These are phyloP conservation scores for Raffaelea ambrosiae DNA, from an alignment of 2,329 filamentous ascomycete genomes.

Conservation along the genomic window DNA sequence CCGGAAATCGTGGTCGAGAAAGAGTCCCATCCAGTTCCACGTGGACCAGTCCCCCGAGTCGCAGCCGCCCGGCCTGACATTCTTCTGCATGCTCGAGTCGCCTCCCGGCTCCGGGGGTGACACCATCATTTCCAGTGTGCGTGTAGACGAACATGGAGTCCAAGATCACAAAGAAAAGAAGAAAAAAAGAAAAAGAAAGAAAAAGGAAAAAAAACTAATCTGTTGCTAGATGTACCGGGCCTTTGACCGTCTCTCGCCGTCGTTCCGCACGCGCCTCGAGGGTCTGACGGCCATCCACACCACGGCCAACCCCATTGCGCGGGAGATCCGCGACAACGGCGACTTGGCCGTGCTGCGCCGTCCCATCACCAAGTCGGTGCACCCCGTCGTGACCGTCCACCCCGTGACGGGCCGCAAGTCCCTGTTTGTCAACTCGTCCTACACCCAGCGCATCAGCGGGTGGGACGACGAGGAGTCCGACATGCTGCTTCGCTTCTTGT, in stretches of 20 bases:
- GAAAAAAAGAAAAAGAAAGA: no score
- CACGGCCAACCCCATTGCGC: constrained; percentile 13
- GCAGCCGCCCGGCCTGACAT: constrained; percentile 84
- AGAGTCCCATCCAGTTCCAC: constrained; percentile 17
- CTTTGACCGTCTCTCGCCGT: constrained; percentile 70
- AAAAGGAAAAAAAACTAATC: not conserved
- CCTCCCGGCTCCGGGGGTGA: constrained; percentile 68
- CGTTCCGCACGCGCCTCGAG: constrained; percentile 70
- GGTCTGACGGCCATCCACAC: constrained; percentile 68
- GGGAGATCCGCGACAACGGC: constrained; percentile 16
- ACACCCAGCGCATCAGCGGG: constrained; percentile 56
- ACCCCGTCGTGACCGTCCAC: constrained; percentile 74
- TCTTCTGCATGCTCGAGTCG: constrained; percentile 78
- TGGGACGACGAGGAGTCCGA: constrained; percentile 83
- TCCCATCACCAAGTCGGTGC: constrained; percentile 54
- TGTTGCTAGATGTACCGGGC: constrained; percentile 59
- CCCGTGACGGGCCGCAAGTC: constrained; percentile 78
- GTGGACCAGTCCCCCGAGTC: constrained; percentile 42
- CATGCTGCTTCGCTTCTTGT: constrained; percentile 31
- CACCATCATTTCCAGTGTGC: constrained; percentile 60
- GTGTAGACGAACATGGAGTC: not conserved
- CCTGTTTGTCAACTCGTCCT: constrained; percentile 62
- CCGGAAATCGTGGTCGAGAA: constrained; percentile 16
- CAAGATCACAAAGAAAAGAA: no score
- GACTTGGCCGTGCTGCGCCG: constrained; percentile 14